phyloP scores from a whole-genome alignment of 129 eudicot species.

The Lactuca sativa region DNA sequence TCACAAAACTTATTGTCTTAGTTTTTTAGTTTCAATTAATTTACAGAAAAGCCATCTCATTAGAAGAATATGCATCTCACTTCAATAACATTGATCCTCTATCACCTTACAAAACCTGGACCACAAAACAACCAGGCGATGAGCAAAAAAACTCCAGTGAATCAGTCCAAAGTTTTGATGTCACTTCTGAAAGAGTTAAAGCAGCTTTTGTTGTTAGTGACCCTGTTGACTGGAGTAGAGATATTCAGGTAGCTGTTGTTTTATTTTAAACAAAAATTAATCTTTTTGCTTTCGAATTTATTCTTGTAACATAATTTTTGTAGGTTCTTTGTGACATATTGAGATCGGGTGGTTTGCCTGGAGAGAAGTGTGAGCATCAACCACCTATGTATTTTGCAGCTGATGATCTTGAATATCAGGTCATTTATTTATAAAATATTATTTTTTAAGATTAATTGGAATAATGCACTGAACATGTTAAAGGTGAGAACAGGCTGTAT shows the following conservation, averaged over 20 bases:
- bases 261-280: neutral
- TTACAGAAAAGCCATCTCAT: conserved; percentile 53
- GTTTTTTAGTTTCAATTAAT: conserved; percentile 5
- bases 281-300: too few species aligned
- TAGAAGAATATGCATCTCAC: conserved; percentile 59
- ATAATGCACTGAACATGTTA: too few species aligned
- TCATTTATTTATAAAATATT: conserved; percentile 18
- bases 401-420: conserved; percentile 78
- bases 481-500: conserved; percentile 50
- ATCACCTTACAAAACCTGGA: conserved; percentile 59
- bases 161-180: conserved; percentile 34
- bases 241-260: conserved; percentile 52
- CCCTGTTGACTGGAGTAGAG: conserved; percentile 79
- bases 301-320: neutral
- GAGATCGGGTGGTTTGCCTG: conserved; percentile 64
- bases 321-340: conserved; percentile 72
- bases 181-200: conserved; percentile 43
- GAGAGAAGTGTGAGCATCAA: conserved; percentile 49
- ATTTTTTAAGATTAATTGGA: neutral
- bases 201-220: conserved; percentile 75
- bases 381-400: conserved; percentile 71
- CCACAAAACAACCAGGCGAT: conserved; percentile 34
- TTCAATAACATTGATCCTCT: conserved; percentile 62
- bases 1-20: conserved; percentile 13
- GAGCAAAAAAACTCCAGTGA: conserved; percentile 20